Evolutionary conservation across 805 yeast species (phyloP), one percentile per base, ranked within the genome.

Genomic region (Tetrapisispora arboricola): DNA sequence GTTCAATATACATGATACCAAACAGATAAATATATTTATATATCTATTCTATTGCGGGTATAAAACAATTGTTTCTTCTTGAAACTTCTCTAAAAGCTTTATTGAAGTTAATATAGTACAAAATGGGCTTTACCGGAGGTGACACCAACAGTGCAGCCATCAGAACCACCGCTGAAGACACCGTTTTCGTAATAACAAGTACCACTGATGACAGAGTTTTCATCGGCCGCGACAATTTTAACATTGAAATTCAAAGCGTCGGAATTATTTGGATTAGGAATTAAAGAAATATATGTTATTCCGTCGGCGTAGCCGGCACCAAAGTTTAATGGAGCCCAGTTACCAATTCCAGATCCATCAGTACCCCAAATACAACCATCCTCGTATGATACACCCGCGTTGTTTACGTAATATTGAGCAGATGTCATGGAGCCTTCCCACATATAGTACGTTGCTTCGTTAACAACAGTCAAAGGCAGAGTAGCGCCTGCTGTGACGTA

Each of bases 291-390:
- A 75, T 86, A 88, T 39, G 95, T 71, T 55, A 76, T 69, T 46
- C 84, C 84, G 43, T 50, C 51, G 45, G 84, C 69, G 66, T 73
- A 71, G 59, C 97, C 96, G 39, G 96, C 87, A 64, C 97, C 97
- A 55, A 90, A 72, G 67, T 80, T 84, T 53, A 92, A 71, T 55
- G 97, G 97, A 49, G 97, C 95, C 96, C 95, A 90, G 84, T 90
- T 90, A 69, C 98, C 97, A 50, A 83, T 65, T 55, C 80, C 82
- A 27, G 87, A 72, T 48, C 85, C 85, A 6, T 71, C 54, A 39
- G 76, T 62, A 63, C 96, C 94, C 97, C 97, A 90, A 53, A 83
- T 64, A 72, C 98, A 92, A 55, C 96, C 97, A 48, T 88, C 94
- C 63, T 80, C 82, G 58, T 71, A 72, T 40, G 85, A 73, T 51